Evolutionary conservation across 2,329 filamentous ascomycete species (phyloP), one percentile per base, ranked within the genome.

Genomic region (Sporothrix schenckii): DNA sequence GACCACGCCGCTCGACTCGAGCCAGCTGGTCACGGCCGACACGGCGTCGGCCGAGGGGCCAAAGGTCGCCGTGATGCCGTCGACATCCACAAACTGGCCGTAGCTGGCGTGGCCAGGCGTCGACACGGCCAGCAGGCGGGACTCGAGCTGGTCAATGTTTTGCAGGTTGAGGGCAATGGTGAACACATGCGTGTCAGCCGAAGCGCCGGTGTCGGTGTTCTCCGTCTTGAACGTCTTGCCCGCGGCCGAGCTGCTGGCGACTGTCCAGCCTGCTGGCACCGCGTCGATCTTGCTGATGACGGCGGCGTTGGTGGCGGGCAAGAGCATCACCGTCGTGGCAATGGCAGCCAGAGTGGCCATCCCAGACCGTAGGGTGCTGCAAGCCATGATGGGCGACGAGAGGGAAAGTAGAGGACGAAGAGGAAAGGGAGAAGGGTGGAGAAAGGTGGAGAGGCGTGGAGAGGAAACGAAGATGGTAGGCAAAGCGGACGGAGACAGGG

Each of bases 51-150:
- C 76, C 5, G 81, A 79, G 0, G 88, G 87, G 27, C 83, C 84
- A 56, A 88, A 79, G 66, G 86, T 80, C 1, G 81, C 79, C 52
- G 83, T 83, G 49, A 91, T 77, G 73, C 89, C 84, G 50, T 88
- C 83, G 19, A 84, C 83, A 71, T 84, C 87, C 77, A 91, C 78
- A 75, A 90, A 86, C 73, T 84, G 80, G 47, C 89, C 89, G 77
- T 91, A 91, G 21, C 79, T 80, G 2, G 81, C 78, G 73, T 88
- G 82, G 49, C 81, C 82, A 1, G 89, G 89, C 1, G 86, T 87
- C 1, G 89, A 89, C 41, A 91, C 82, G 49, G 88, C 84, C 72
- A 88, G 81, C 24, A 89, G 82, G 11, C 80, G 83, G 74, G 87
- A 82, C 77, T 91, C 88, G 69, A 91, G 85, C 13, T 74, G 69